These are phyloP conservation scores for Solanum tacnaense DNA, from an alignment of 257 asterid genomes.

Conservation along the genomic window DNA sequence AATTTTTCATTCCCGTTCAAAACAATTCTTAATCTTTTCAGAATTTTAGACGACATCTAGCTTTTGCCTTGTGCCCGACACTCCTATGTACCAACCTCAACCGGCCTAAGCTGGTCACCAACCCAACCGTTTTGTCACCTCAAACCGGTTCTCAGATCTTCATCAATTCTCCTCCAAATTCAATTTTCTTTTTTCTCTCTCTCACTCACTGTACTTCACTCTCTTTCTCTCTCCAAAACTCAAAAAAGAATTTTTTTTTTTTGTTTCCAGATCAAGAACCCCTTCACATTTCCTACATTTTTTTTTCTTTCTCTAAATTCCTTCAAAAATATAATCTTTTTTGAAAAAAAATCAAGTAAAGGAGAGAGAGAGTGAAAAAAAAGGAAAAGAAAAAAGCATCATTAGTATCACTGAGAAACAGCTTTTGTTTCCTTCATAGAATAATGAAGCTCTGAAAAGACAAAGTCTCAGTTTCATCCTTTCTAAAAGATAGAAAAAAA, in stretches of 20 bases:
- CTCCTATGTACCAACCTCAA: background rate
- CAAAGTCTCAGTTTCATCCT: constrained; percentile 19
- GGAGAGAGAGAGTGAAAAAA: background rate
- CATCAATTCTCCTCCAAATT: background rate
- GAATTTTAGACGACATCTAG: background rate
- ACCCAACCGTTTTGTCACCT: background rate
- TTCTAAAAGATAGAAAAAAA: background rate
- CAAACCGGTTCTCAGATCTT: background rate
- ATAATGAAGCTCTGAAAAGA: constrained; percentile 27
- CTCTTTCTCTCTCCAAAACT: background rate
- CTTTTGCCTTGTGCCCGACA: background rate
- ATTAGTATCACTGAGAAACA: background rate
- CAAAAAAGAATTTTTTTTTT: background rate
- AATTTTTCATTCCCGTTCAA: too few relatives aligned
- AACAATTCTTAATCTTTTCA: background rate
- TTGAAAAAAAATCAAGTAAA: background rate
- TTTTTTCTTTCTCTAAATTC: background rate
- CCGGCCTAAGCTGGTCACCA: background rate
- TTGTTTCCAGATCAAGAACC: constrained; percentile 3
- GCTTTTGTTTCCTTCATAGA: constrained; percentile 1
- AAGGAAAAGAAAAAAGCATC: background rate
- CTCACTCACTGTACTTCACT: background rate
- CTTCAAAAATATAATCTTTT: background rate
- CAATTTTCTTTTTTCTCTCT: background rate
- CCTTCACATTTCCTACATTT: constrained; percentile 1